phyloP scores from a whole-genome alignment of 441 rosid genomes.

The Populus hybrid region DNA sequence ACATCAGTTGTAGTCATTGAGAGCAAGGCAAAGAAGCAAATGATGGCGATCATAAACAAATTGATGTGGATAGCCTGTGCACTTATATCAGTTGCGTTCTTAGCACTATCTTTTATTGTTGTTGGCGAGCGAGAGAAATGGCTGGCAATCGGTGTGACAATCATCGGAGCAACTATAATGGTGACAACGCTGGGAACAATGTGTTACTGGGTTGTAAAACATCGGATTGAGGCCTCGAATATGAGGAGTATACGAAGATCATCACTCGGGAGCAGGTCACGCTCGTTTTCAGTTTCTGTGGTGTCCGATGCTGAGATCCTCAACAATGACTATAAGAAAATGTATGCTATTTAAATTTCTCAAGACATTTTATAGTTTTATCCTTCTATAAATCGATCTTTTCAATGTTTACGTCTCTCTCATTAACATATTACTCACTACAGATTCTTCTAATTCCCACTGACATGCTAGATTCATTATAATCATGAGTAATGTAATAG shows the following conservation, averaged over 20 bases:
- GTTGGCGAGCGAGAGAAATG: slow-evolving; percentile 64
- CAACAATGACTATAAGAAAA: too few relatives aligned
- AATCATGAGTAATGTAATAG: too few relatives aligned
- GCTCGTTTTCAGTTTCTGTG: slow-evolving; percentile 50
- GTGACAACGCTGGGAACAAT: slow-evolving; percentile 75
- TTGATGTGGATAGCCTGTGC: slow-evolving; percentile 95
- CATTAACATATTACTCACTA: too few relatives aligned
- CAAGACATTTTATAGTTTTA: too few relatives aligned
- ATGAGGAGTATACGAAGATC: slow-evolving; percentile 62
- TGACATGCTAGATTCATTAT: too few relatives aligned
- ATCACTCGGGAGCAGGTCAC: slow-evolving; percentile 53
- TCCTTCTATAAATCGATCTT: too few relatives aligned
- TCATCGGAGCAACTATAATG: slow-evolving; percentile 77
- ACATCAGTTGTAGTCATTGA: too few relatives aligned
- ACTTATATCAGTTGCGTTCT: slow-evolving; percentile 70
- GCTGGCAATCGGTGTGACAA: slow-evolving; percentile 70
- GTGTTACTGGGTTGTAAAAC: slow-evolving; percentile 85
- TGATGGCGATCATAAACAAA: slow-evolving; percentile 93
- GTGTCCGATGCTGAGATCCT: slow-evolving; percentile 63
- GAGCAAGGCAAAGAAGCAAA: slow-evolving; percentile 40
- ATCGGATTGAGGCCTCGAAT: slow-evolving; percentile 70
- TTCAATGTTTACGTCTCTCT: too few relatives aligned
- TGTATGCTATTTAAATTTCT: too few relatives aligned
- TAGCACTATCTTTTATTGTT: slow-evolving; percentile 72
- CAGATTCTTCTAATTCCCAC: too few relatives aligned